phyloP scores from a whole-genome alignment of 257 asterid genomes.

The Asclepias syriaca region DNA sequence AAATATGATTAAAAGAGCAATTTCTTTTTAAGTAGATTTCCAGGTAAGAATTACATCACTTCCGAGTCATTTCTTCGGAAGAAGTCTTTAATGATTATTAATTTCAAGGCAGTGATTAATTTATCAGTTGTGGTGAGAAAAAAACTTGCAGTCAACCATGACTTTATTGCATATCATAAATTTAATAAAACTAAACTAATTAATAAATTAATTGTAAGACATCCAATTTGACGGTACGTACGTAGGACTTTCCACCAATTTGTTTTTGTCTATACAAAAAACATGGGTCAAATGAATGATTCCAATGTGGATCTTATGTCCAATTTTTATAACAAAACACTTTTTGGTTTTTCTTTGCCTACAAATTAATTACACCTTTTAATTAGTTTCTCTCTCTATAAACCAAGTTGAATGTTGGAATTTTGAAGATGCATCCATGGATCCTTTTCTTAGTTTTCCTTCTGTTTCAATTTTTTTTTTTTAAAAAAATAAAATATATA shows the following conservation, averaged over 20 bases:
- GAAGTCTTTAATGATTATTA: no score
- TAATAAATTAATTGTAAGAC: background rate
- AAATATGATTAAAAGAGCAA: background rate
- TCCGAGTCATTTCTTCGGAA: no score
- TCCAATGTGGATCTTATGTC: slow-evolving; percentile 9
- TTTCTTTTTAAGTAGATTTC: background rate
- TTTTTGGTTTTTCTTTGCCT: background rate
- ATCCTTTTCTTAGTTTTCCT: no score
- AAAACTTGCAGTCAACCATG: background rate
- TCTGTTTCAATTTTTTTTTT: no score
- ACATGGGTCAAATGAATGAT: slow-evolving; percentile 4
- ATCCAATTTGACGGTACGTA: background rate
- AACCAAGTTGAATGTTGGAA: background rate
- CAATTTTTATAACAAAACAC: background rate
- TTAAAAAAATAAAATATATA: no score
- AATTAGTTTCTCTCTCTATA: background rate
- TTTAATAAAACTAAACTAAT: no score
- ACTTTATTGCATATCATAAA: background rate
- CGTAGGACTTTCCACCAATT: slow-evolving; percentile 5
- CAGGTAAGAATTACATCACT: background rate
- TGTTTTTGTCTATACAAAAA: background rate
- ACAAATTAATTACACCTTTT: background rate
- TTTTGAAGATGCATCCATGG: no score
- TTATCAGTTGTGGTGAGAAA: background rate
- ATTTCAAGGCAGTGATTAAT: background rate